Base-by-base conservation (phyloP, 2,329 filamentous ascomycete species). In the Bipolaris bicolor region DNA sequence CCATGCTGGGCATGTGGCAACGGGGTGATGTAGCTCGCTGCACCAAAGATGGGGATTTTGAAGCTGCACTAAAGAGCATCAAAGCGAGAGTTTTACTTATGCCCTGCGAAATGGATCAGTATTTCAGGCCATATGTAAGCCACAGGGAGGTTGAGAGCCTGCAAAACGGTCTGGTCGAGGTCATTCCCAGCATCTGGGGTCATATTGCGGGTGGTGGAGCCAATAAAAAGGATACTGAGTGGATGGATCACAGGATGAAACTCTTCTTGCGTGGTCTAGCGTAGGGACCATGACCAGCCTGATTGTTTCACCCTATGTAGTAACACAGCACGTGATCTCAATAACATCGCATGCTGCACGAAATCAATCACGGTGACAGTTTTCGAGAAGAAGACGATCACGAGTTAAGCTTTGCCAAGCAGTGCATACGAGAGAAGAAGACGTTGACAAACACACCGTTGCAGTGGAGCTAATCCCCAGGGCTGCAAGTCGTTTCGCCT, bases 1-100 rank as follows among this genome's bases (percentile, higher is more conserved):
- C 57, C 5, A 64, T 79, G 68, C 49, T 77, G 53, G 67, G 70
- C 33, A 80, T 77, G 68, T 80, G 78, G 78, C 77, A 79, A 66
- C 62, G 72, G 3, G 78, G 77, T 1, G 77, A 80, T 59, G 69
- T 80, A 26, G 52, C 65, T 20, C 45, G 69, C 24, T 76, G 74
- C 48, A 71, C 70, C 22, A 52, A 51, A 16, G 37, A 29, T 2
- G 54, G 67, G 9, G 72, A 69, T 1, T 67, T 75, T 40, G 64
- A 62, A 1, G 69, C 70, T 46, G 71, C 77, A n/a, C 54, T 80
- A 58, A 59, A 62, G 3, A 66, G 67, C 26, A 76, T 80, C 37
- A 65, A 74, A 53, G 73, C 78, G 4, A 72, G 66, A 41, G 70
- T 72, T 5, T 49, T 79, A 55, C 56, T 80, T 24, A 76, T 80